Evolutionary conservation across 2,329 filamentous ascomycete species (phyloP).

Genomic region (Cryphonectria naterciae): DNA sequence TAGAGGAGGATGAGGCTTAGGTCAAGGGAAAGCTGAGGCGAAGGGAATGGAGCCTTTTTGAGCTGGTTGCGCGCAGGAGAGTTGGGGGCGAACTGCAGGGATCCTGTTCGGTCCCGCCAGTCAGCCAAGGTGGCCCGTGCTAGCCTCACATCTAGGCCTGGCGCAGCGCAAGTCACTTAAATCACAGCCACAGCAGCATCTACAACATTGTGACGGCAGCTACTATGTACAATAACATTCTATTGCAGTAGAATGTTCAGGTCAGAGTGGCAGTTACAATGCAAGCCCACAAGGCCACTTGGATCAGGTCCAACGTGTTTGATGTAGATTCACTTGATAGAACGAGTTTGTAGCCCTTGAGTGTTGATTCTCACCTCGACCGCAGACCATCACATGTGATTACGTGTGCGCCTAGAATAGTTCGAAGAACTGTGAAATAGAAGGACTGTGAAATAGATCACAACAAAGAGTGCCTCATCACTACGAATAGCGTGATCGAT

Average conservation of each 20-base stretch:
- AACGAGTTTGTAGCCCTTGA: not conserved
- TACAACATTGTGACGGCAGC: not conserved
- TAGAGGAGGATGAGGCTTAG: conserved; percentile 4
- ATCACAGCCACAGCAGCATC: not conserved
- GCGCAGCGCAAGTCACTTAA: not conserved
- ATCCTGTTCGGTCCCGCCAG: not conserved
- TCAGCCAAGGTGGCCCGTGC: not conserved
- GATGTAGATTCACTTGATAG: not conserved
- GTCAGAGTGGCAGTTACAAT: not conserved
- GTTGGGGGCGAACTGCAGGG: conserved; percentile 14
- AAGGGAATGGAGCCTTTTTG: conserved; percentile 12
- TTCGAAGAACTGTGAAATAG: not conserved
- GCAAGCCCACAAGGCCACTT: not conserved
- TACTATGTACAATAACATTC: not conserved
- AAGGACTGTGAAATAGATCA: not conserved
- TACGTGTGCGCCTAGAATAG: not conserved
- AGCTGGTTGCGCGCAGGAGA: conserved; percentile 4
- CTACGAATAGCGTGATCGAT: not conserved
- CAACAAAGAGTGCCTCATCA: not conserved
- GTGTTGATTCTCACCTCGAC: not conserved
- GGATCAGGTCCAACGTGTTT: not conserved
- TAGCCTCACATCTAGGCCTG: not conserved
- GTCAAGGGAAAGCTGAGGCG: conserved; percentile 10
- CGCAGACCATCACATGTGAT: conserved; percentile 4
- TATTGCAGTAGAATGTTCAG: not conserved